These are phyloP conservation scores for Lathyrus sativus DNA, from an alignment of 306 rosid genomes.

Conservation along the genomic window DNA sequence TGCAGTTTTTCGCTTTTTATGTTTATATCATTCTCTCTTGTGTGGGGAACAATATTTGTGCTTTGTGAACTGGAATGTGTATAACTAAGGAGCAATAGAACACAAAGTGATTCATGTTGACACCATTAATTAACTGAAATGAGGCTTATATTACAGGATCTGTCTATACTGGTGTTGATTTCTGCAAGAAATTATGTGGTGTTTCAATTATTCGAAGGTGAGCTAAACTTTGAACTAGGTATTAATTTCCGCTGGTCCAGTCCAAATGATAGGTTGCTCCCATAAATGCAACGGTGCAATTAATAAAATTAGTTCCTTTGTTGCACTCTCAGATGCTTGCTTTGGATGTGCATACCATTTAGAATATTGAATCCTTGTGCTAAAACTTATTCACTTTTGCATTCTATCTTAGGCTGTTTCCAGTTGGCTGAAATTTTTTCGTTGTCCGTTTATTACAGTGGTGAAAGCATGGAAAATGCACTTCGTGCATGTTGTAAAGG, in stretches of 20 bases:
- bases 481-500: slow-evolving; percentile 98
- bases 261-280: slow-evolving; percentile 26
- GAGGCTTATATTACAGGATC: slow-evolving; percentile 60
- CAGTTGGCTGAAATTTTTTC: slow-evolving; percentile 19
- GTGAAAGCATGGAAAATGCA: slow-evolving; percentile 99
- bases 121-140: slow-evolving; percentile 12
- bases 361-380: slow-evolving; percentile 23
- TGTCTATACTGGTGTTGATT: slow-evolving; percentile 91
- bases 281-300: slow-evolving; percentile 23
- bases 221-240: slow-evolving; percentile 69
- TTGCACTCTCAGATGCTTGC: slow-evolving; percentile 27
- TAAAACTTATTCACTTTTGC: slow-evolving; percentile 1
- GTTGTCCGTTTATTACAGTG: slow-evolving; percentile 59
- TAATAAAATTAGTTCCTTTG: slow-evolving; percentile 18
- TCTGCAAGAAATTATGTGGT: slow-evolving; percentile 96
- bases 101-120: slow-evolving; percentile 17
- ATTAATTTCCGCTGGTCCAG: slow-evolving; percentile 41
- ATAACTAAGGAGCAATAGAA: slow-evolving; percentile 23
- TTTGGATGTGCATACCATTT: slow-evolving; percentile 1
- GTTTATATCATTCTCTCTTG: slow-evolving; percentile 24
- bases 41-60: slow-evolving; percentile 21
- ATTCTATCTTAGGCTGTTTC: slow-evolving; percentile 10
- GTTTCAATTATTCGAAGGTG: slow-evolving; percentile 97
- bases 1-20: slow-evolving; percentile 16
- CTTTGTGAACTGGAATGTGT: slow-evolving; percentile 16